A percentile compares a stretch with the other conserved stretches of the same genome.
phyloP scores from a whole-genome alignment of 2,329 filamentous ascomycete genomes.

The Colletotrichum simmondsii region DNA sequence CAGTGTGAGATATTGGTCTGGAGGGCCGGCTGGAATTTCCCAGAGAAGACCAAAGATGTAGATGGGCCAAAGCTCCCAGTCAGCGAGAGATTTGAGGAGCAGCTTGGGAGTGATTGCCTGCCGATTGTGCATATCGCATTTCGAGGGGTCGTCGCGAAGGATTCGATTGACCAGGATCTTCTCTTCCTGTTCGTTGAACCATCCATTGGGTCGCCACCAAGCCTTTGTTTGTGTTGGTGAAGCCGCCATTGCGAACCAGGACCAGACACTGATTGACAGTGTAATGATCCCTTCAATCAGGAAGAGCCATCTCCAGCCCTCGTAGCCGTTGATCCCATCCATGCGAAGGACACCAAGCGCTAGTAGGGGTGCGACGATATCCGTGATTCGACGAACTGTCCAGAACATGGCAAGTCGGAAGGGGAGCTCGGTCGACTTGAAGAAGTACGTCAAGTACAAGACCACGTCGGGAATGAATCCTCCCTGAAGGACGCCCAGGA shows the following conservation, averaged over 20 bases:
- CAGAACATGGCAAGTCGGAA: constrained; percentile 41
- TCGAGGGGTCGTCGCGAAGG: constrained; percentile 65
- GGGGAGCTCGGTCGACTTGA: constrained; percentile 40
- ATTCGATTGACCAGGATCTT: constrained; percentile 68
- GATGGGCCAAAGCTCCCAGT: constrained; percentile 67
- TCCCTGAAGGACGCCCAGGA: constrained; percentile 56
- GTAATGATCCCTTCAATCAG: constrained; percentile 36
- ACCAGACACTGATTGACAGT: constrained; percentile 40
- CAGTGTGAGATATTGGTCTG: constrained; percentile 41
- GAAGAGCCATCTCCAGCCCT: constrained; percentile 40
- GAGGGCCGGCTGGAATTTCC: constrained; percentile 39
- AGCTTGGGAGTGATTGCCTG: constrained; percentile 57
- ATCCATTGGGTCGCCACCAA: constrained; percentile 61
- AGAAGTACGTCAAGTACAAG: constrained; percentile 42
- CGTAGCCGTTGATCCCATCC: constrained; percentile 38
- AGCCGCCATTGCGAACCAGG: constrained; percentile 44
- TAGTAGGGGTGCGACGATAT: constrained; percentile 41
- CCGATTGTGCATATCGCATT: constrained; percentile 66
- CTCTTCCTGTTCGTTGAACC: constrained; percentile 68
- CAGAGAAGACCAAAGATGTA: constrained; percentile 61
- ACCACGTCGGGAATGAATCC: constrained; percentile 52
- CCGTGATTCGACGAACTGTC: constrained; percentile 39
- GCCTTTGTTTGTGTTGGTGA: constrained; percentile 52
- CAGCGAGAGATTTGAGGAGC: constrained; percentile 58
- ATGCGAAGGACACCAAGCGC: constrained; percentile 43